These are phyloP conservation scores for Trichosporon asahii DNA, from an alignment of 1,284 basidiomycete species.

Conservation along the genomic window DNA sequence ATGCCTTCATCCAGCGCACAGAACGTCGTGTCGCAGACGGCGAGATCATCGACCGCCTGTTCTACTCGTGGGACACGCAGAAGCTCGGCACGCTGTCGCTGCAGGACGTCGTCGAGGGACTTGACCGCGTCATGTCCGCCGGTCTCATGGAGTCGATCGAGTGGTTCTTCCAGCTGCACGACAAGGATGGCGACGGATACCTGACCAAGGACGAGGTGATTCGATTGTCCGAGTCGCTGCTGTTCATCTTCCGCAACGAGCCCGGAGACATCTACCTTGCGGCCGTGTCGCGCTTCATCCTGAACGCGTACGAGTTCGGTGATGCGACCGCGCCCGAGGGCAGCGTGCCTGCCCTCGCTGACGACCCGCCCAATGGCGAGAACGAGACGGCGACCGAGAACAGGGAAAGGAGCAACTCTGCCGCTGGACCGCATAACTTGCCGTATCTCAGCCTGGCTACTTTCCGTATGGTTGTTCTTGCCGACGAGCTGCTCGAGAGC, in stretches of 20 bases:
- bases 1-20: conserved; percentile 75
- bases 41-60: conserved; percentile 61
- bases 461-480: conserved; percentile 94
- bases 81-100: conserved; percentile 77
- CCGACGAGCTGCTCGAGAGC: conserved; percentile 87
- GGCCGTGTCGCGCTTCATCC: conserved; percentile 91
- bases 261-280: conserved; percentile 95
- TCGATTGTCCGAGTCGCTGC: conserved; percentile 80
- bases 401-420: conserved; percentile 54
- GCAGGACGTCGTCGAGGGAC: conserved; percentile 83
- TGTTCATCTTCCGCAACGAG: conserved; percentile 98
- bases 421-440: conserved; percentile 59
- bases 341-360: conserved; percentile 43
- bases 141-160: conserved; percentile 98
- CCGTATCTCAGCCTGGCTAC: conserved; percentile 74
- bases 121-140: conserved; percentile 90
- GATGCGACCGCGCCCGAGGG: conserved; percentile 69
- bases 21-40: conserved; percentile 55
- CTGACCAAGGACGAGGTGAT: conserved; percentile 95
- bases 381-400: conserved; percentile 53
- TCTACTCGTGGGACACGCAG: conserved; percentile 84
- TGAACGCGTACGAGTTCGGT: conserved; percentile 94
- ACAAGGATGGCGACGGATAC: conserved; percentile 91
- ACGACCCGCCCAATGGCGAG: conserved; percentile 45
- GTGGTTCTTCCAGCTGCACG: conserved; percentile 96